A percentile compares a stretch with the other conserved stretches of the same genome.
phyloP scores from a whole-genome alignment of 108 stramenopile genomes.

The Conticribra weissflogii region DNA sequence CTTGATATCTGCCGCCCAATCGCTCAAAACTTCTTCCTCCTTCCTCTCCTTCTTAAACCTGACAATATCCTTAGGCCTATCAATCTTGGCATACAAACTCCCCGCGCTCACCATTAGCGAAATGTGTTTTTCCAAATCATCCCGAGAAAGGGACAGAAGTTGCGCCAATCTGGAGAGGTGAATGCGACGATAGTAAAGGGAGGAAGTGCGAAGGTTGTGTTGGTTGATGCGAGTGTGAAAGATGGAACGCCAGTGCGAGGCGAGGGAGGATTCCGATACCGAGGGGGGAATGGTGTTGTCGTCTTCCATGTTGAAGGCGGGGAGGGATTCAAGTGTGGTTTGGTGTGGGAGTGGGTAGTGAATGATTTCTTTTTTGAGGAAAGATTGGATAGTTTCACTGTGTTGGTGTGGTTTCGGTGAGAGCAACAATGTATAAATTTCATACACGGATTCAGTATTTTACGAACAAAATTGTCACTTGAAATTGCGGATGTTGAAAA shows the following conservation, averaged over 20 bases:
- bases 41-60: conserved; percentile 74
- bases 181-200: conserved; percentile 92
- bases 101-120: conserved; percentile 89
- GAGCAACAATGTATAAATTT: not conserved
- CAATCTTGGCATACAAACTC: conserved; percentile 89
- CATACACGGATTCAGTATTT: conserved; percentile 1
- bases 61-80: conserved; percentile 94
- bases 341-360: conserved; percentile 85
- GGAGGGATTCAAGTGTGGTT: conserved; percentile 67
- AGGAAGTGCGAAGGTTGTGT: conserved; percentile 94
- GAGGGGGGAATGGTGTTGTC: conserved; percentile 6
- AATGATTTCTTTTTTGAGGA: conserved; percentile 92
- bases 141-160: conserved; percentile 75
- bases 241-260: conserved; percentile 68
- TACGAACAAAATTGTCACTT: too few species aligned
- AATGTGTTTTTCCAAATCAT: conserved; percentile 81
- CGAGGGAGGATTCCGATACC: conserved; percentile 1
- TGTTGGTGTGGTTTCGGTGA: conserved; percentile 4
- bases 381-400: conserved; percentile 57
- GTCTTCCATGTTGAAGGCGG: conserved; percentile 60
- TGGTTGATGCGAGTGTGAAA: conserved; percentile 94
- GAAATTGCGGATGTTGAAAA: too few species aligned
- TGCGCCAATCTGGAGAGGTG: conserved; percentile 85
- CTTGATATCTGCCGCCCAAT: conserved; percentile 95
- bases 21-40: conserved; percentile 87